Conservation (phyloP, 2,329 filamentous ascomycete genomes). For the Trichoderma sp. region DNA sequence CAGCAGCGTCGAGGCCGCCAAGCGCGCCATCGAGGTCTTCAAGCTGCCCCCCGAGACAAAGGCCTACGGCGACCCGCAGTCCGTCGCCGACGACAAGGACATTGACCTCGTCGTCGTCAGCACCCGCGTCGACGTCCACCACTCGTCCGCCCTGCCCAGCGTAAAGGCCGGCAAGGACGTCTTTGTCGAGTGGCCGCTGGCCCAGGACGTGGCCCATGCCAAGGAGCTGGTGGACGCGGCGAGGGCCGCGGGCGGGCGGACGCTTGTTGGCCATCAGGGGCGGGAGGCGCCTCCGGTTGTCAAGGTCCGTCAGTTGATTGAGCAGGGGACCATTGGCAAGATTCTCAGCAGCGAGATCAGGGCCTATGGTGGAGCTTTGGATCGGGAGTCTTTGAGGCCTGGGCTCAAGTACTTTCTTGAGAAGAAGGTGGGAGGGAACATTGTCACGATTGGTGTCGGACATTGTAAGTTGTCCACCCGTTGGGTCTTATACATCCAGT, state of each 20-base stretch:
- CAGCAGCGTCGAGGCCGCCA: constrained; percentile 49
- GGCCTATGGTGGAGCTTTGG: constrained; percentile 43
- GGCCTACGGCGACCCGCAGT: constrained; percentile 54
- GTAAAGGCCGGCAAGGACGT: constrained; percentile 55
- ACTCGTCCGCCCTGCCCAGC: constrained; percentile 48
- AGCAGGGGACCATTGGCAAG: constrained; percentile 51
- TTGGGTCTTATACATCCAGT: not conserved
- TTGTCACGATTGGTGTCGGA: constrained; percentile 46
- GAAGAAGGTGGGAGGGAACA: constrained; percentile 50
- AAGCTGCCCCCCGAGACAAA: constrained; percentile 46
- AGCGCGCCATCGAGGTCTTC: constrained; percentile 48
- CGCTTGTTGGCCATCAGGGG: constrained; percentile 56
- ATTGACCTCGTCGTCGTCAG: constrained; percentile 59
- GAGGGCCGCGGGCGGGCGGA: constrained; percentile 38
- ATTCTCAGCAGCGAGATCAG: constrained; percentile 54
- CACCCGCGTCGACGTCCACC: constrained; percentile 58
- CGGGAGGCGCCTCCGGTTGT: constrained; percentile 47
- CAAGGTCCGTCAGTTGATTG: constrained; percentile 50
- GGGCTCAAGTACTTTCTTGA: constrained; percentile 53
- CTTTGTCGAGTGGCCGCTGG: constrained; percentile 63
- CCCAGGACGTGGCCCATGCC: constrained; percentile 46
- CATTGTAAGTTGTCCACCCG: constrained; percentile 42
- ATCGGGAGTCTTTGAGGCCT: constrained; percentile 39
- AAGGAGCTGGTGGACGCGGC: constrained; percentile 46
- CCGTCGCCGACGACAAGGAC: constrained; percentile 51